A percentile compares a stretch with the other conserved stretches of the same genome.
phyloP scores from a whole-genome alignment of 371 early-diverging fungal genomes.

The Mortierella sp. region DNA sequence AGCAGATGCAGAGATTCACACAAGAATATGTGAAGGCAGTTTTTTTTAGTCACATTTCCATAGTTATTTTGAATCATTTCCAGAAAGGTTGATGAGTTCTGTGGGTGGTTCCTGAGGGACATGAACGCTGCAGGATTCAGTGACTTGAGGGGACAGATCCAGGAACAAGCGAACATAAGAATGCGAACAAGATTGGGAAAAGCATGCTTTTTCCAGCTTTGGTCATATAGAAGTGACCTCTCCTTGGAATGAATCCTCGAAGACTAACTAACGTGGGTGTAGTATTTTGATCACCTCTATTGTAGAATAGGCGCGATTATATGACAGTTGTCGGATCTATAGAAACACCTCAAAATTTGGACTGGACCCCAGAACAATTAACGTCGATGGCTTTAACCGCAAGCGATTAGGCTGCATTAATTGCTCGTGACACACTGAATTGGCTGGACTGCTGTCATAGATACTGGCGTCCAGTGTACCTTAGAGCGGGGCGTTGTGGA shows the following conservation, averaged over 20 bases:
- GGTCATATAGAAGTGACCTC: not conserved
- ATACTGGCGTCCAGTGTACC: not conserved
- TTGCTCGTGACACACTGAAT: not conserved
- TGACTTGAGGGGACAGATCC: not conserved
- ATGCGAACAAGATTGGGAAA: not conserved
- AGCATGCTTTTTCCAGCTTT: not conserved
- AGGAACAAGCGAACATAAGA: not conserved
- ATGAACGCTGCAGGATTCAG: not conserved
- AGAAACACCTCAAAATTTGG: constrained; percentile 5
- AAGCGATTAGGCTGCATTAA: not conserved
- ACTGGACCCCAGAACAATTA: not conserved
- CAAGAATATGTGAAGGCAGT: constrained; percentile 10
- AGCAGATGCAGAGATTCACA: constrained; percentile 18
- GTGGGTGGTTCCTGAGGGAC: not conserved
- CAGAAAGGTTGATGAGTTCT: not conserved
- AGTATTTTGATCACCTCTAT: no score
- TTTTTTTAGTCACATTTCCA: not conserved
- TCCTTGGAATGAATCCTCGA: not conserved
- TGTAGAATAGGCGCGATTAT: no score
- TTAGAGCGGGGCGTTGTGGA: not conserved
- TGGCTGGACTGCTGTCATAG: no score
- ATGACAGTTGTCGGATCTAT: not conserved
- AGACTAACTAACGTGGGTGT: not conserved
- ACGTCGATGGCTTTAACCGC: not conserved
- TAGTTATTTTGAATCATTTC: not conserved